Evolutionary conservation across 306 rosid genomes (phyloP).

Genomic region (Biancaea sappan): DNA sequence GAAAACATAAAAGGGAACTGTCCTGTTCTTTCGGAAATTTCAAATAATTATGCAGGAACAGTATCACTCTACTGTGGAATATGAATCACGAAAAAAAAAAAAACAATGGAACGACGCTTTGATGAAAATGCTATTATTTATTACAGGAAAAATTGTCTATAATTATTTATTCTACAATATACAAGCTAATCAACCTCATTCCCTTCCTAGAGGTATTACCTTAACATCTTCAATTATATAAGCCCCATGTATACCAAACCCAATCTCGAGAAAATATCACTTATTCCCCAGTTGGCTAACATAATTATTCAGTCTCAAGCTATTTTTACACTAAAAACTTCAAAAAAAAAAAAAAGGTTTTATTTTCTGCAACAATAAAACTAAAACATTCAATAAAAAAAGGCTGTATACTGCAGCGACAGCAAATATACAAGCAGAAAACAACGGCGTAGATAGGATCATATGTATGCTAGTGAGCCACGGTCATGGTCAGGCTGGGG

Average conservation of each 20-base stretch:
- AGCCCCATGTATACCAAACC: conserved; percentile 30
- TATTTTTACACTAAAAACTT: conserved; percentile 38
- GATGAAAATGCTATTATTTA: not conserved
- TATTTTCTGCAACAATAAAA: conserved; percentile 35
- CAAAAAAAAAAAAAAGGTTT: conserved; percentile 9
- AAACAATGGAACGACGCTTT: not conserved
- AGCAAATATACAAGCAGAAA: conserved; percentile 24
- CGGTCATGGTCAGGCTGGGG: conserved; percentile 99
- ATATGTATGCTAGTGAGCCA: conserved; percentile 92
- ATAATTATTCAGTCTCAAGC: conserved; percentile 26
- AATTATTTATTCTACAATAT: conserved; percentile 41
- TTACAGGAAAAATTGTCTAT: not conserved
- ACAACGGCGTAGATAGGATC: conserved; percentile 32
- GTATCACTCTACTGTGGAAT: not conserved
- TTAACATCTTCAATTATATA: conserved; percentile 24
- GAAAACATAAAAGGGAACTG: too few species aligned
- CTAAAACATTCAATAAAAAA: conserved; percentile 13
- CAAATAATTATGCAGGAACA: not conserved
- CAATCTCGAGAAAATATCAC: conserved; percentile 32
- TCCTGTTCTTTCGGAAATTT: too few species aligned
- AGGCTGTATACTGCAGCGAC: conserved; percentile 24
- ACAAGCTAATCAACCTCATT: conserved; percentile 41
- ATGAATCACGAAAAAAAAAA: not conserved
- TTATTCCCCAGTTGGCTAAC: conserved; percentile 28
- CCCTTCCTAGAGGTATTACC: conserved; percentile 41